Percentiles rank a stretch among this genome's conserved stretches.
These are phyloP conservation scores for Pseudoneurospora amorphoporcata DNA, from an alignment of 495 filamentous ascomycete genomes.

Conservation along the genomic window DNA sequence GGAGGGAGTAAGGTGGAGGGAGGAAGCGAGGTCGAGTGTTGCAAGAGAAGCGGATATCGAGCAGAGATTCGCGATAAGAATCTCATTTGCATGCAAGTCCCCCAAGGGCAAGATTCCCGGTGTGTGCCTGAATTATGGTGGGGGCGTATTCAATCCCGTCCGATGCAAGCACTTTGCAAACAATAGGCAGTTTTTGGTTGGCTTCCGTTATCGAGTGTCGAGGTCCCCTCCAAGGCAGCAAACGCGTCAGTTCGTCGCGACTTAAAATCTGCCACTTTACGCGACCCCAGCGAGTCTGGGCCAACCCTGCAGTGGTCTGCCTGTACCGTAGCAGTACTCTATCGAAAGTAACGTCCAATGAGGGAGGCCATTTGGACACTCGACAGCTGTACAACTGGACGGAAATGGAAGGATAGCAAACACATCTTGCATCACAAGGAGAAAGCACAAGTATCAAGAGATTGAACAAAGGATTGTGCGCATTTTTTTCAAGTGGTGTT, in stretches of 20 bases:
- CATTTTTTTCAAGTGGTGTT: background rate
- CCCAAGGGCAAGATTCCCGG: background rate
- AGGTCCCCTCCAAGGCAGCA: background rate
- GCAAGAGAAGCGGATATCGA: background rate
- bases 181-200: background rate
- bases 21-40: background rate
- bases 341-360: background rate
- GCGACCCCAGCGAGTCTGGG: background rate
- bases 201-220: background rate
- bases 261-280: background rate
- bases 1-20: slow-evolving; percentile 6
- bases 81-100: background rate
- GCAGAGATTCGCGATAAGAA: background rate
- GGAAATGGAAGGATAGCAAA: background rate
- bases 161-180: background rate
- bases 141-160: background rate
- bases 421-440: background rate
- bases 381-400: background rate
- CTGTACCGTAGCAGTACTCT: background rate
- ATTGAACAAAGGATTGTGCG: background rate
- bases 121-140: background rate
- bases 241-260: background rate
- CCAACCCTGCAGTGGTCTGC: background rate
- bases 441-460: background rate
- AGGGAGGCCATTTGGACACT: background rate